A percentile compares a stretch with the other conserved stretches of the same genome.
Evolutionary conservation across 192 early-diverging fungal species (phyloP).

Genomic region (Umbelopsis vinacea): DNA sequence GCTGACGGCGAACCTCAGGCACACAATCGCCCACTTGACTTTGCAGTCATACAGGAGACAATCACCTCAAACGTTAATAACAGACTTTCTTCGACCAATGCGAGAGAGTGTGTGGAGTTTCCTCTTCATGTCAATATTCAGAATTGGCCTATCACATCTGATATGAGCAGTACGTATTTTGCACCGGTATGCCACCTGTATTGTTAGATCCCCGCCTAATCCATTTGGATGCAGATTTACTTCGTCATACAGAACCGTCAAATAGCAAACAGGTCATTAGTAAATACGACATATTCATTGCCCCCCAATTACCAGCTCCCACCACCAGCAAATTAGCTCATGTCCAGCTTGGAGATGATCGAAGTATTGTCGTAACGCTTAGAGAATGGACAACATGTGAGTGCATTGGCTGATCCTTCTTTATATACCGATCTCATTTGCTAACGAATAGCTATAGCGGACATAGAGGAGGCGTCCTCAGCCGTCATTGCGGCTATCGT

Average conservation of each 20-base stretch:
- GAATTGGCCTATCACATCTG: slow-evolving; percentile 24
- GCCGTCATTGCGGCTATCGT: slow-evolving; percentile 32
- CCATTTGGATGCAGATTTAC: background rate
- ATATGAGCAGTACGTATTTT: background rate
- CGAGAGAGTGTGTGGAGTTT: slow-evolving; percentile 23
- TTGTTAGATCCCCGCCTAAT: background rate
- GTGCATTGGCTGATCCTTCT: background rate
- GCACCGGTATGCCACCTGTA: background rate
- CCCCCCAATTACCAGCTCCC: background rate
- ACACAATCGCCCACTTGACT: slow-evolving; percentile 14
- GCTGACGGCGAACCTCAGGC: background rate
- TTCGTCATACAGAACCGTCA: background rate
- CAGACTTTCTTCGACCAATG: background rate
- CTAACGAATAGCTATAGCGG: slow-evolving; percentile 1
- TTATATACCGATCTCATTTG: no score
- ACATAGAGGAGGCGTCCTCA: slow-evolving; percentile 20
- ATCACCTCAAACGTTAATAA: background rate
- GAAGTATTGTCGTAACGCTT: background rate
- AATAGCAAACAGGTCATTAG: background rate
- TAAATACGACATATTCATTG: slow-evolving; percentile 9
- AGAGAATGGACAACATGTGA: slow-evolving; percentile 19
- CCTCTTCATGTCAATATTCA: slow-evolving; percentile 24
- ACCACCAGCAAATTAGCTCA: background rate
- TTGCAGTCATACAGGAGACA: background rate
- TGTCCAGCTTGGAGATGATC: background rate